Base-by-base conservation (phyloP, 192 early-diverging fungal genomes). In the Coemansia asiatica region DNA sequence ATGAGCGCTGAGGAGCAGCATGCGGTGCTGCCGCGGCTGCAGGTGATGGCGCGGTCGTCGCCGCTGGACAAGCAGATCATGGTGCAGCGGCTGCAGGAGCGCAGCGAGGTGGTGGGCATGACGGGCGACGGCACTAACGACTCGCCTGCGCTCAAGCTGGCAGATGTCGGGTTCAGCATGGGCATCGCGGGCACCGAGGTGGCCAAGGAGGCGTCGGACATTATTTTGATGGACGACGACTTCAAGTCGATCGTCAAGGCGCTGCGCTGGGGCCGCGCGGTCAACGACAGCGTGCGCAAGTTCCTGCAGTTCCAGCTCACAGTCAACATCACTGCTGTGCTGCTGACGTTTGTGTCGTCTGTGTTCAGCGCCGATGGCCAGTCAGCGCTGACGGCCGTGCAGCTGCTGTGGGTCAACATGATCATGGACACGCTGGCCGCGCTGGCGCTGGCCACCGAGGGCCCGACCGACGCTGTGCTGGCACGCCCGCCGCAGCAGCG, bases 391-490 rank as follows among this genome's bases (percentile, higher is more conserved):
- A 92, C 89, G 23, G 93, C 94, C 7, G 90, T 96, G 35, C 95
- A 97, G 75, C 79, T 97, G 67, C 85, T 97, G 49, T 97, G 93
- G 92, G 88, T 97, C 33, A 97, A 96, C 78, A 80, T 97, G 82
- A 94, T 95, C 69, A 95, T 94, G 92, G 93, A 95, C 75, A 93
- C 94, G 1, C 84, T 95, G 47, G 93, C 94, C 21, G 94, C 94
- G 18, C 82, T 96, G 38, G 94, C 92, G n/a, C 84, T 97, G 26
- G 93, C 93, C 16, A 94, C 92, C 2, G 96, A 98, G 58, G 88
- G 89, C 26, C 93, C 95, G 21, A 93, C 90, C 16, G 87, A 88
- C 49, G 92, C 91, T 0, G 84, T 98, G 28, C 81, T 98, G 44
- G 72, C 88, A 38, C 87, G 95, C 29, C 83, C 86, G 53, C 96